Percentiles rank a stretch among this genome's conserved stretches.
Conservation (phyloP, 179 eudicot genomes). For the Drosera spatulata region DNA sequence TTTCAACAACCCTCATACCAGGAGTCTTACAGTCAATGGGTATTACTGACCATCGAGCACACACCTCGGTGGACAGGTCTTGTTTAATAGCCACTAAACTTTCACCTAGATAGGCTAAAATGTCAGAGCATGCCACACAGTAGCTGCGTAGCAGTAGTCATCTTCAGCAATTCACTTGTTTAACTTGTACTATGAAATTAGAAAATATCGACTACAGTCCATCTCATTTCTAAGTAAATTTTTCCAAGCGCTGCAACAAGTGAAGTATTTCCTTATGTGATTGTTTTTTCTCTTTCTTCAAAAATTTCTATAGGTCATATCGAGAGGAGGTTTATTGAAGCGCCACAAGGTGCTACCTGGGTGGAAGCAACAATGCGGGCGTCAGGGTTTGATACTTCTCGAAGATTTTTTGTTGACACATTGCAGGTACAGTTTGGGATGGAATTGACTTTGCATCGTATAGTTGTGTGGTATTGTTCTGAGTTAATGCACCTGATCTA, state of each 20-base stretch:
- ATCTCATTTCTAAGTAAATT: neutral
- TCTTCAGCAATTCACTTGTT: too few species aligned
- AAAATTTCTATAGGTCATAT: slow-evolving; percentile 50
- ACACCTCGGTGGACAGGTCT: too few species aligned
- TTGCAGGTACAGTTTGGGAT: slow-evolving; percentile 50
- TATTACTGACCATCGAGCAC: too few species aligned
- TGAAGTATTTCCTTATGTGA: neutral
- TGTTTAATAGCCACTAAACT: too few species aligned
- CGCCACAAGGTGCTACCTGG: slow-evolving; percentile 92
- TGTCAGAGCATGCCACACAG: too few species aligned
- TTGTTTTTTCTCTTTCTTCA: neutral
- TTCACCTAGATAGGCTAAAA: too few species aligned
- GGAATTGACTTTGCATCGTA: neutral
- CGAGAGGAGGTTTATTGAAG: slow-evolving; percentile 80
- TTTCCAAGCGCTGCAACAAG: neutral
- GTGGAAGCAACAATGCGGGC: slow-evolving; percentile 91
- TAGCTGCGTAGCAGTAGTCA: too few species aligned
- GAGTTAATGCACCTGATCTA: slow-evolving; percentile 16
- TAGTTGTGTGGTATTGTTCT: slow-evolving; percentile 3
- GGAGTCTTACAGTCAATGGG: too few species aligned
- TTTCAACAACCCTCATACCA: too few species aligned
- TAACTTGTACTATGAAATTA: too few species aligned
- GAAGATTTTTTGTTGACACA: slow-evolving; percentile 75
- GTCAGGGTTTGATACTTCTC: slow-evolving; percentile 79
- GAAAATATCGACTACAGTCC: too few species aligned